Evolutionary conservation across 352 stramenopile species (phyloP), one percentile per base, ranked within the genome.

Genomic region (Aphanomyces euteiches): DNA sequence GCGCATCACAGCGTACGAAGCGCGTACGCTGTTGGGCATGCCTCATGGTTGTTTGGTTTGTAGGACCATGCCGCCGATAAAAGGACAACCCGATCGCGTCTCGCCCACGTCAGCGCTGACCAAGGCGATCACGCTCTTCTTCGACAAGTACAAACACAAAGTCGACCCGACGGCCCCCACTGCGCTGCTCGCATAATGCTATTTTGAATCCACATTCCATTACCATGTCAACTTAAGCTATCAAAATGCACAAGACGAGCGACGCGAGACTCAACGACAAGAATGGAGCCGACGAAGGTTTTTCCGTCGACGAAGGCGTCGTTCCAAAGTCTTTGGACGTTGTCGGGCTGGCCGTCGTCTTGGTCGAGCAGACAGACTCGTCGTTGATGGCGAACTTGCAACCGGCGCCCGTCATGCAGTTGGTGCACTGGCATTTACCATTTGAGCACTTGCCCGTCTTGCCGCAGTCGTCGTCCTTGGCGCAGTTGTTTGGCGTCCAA

Each of bases 1-100:
- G 39, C 86, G 87, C 67, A 95, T 95, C 63, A n/a, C 57, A 39
- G 54, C 6, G 54, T 61, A 37, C 54, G 54, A 28, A 28, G 28
- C 28, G 28, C 28, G 28, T 28, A 28, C 28, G 28, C 28, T 28
- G 28, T 28, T 28, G 28, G 2, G 28, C 28, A 28, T 28, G 1
- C 43, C 43, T 50, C 43, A n/a, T 50, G 43, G 43, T n/a, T 50
- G 10, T 50, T 12, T n/a, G 43, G 17, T 50, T n/a, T 50, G 10
- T 50, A 12, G 10, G 43, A 50, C 43, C 10, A 50, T 2, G 43
- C 10, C 17, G 43, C 43, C 28, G 43, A n/a, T 50, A 50, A 50
- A 50, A 50, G 10, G 10, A 50, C 43, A 50, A 50, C 10, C 28
- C 54, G 54, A 19, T 37, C 28, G 43, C 19, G 34, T 40, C 6